Evolutionary conservation across 1,284 basidiomycete species (phyloP), one percentile per base, ranked within the genome.

Genomic region (Trametes hirsuta): DNA sequence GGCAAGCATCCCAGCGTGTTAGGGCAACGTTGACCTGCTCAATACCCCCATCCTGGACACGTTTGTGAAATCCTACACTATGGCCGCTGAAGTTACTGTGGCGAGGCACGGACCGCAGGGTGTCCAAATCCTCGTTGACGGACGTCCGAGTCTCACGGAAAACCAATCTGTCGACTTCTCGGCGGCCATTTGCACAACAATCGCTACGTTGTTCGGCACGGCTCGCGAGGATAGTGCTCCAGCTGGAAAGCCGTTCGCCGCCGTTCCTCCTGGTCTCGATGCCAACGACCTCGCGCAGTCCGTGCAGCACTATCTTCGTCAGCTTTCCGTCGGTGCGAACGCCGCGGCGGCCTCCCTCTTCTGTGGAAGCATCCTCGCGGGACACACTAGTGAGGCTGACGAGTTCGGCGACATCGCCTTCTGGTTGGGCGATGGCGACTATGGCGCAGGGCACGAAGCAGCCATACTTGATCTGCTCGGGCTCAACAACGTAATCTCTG

Each of bases 401-500:
- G 84, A 86, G 53, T 82, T 76, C 47, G 79, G 79, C 2, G 84
- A 86, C 60, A 68, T 84, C 24, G 81, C 76, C 2, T 51, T 85
- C 36, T 84, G 79, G 79, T 74, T 86, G 3, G 81, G 83, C 6
- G 58, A 64, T 9, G 80, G 78, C 10, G 58, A 65, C 10, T 70
- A 65, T 48, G 63, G 65, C 12, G 42, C 24, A 4, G 70, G 70
- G n/a, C 62, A 67, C 53, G 70, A 70, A 55, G 53, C 9, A 15
- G 65, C 67, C 24, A 59, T 70, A 5, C 53, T 73, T 21, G 41
- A 58, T 11, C 63, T 63, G n/a, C 59, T 75, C 15, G 66, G 65
- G 6, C 53, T 73, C n/a, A 48, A 53, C 34, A 12, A 10, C 18
- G 54, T 47, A 44, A 24, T 59, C 15, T 37, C 59, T n/a, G 25